phyloP scores from a whole-genome alignment of 306 rosid species.

The Ziziphus jujuba region DNA sequence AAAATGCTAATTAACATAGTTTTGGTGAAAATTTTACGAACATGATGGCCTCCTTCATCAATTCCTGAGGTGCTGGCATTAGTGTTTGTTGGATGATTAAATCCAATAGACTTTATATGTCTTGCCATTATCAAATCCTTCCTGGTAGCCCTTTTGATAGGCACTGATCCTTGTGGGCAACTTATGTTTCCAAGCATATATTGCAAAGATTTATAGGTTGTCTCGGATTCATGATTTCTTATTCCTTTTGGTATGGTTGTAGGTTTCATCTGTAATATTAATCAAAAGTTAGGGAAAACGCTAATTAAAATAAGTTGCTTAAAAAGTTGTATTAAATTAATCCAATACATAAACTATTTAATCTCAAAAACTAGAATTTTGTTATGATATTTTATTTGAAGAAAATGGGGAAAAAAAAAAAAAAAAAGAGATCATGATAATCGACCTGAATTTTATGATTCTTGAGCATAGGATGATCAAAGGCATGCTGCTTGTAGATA shows the following conservation, averaged over 20 bases:
- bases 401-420: not conserved
- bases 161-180: conserved; percentile 26
- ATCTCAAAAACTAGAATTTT: too few species aligned
- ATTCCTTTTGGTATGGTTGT: not conserved
- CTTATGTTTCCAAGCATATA: not conserved
- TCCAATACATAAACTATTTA: too few species aligned
- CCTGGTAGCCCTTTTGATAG: conserved; percentile 17
- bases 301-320: not conserved
- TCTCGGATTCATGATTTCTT: conserved; percentile 8
- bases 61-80: not conserved
- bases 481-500: conserved; percentile 31
- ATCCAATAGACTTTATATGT: conserved; percentile 7
- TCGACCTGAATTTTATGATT: conserved; percentile 36
- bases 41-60: conserved; percentile 16
- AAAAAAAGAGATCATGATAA: not conserved
- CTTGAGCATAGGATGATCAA: conserved; percentile 31
- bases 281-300: not conserved
- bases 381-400: not conserved
- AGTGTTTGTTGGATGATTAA: conserved; percentile 1
- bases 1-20: not conserved
- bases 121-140: conserved; percentile 22
- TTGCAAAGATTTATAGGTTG: not conserved
- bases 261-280: conserved; percentile 13
- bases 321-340: too few species aligned
- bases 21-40: not conserved